A percentile compares a stretch with the other conserved stretches of the same genome.
Evolutionary conservation across 2,329 filamentous ascomycete genomes (phyloP).

Genomic region (Fusarium fracticaudum): DNA sequence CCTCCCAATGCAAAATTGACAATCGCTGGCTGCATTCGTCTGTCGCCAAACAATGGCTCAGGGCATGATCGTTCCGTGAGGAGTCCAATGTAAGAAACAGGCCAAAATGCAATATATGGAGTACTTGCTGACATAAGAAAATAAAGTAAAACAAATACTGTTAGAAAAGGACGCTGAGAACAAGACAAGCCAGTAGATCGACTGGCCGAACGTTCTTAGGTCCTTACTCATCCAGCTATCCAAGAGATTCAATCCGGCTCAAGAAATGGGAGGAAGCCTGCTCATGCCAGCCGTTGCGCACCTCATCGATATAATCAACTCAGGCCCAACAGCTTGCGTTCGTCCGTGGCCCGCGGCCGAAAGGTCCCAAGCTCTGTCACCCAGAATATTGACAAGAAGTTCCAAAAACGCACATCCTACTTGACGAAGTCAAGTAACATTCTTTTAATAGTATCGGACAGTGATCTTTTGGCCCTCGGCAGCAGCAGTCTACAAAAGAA

Average conservation of each 20-base stretch:
- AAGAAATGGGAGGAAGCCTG: constrained; percentile 33
- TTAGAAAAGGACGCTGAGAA: constrained; percentile 28
- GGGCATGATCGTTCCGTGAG: constrained; percentile 13
- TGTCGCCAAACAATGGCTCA: constrained; percentile 22
- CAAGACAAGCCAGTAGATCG: constrained; percentile 29
- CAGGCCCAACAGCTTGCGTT: constrained; percentile 23
- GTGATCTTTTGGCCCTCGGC: constrained; percentile 52
- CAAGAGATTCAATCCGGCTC: constrained; percentile 34
- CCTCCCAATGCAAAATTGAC: constrained; percentile 32
- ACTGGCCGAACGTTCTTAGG: constrained; percentile 27
- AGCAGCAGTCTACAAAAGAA: constrained; percentile 53
- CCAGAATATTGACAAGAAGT: constrained; percentile 50
- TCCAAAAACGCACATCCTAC: constrained; percentile 44
- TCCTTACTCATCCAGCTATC: constrained; percentile 31
- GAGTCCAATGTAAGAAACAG: constrained; percentile 21
- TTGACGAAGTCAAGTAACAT: constrained; percentile 9
- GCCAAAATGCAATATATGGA: constrained; percentile 31
- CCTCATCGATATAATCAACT: constrained; percentile 14
- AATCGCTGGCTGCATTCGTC: constrained; percentile 29
- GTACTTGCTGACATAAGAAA: constrained; percentile 37
- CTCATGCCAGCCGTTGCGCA: constrained; percentile 11
- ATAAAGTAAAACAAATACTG: constrained; percentile 18
- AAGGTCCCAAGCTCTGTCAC: constrained; percentile 35
- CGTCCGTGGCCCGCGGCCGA: constrained; percentile 33
- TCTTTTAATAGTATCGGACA: constrained; percentile 55